Base-by-base conservation (phyloP, 495 filamentous ascomycete genomes). In the Penicillium riverlandense region DNA sequence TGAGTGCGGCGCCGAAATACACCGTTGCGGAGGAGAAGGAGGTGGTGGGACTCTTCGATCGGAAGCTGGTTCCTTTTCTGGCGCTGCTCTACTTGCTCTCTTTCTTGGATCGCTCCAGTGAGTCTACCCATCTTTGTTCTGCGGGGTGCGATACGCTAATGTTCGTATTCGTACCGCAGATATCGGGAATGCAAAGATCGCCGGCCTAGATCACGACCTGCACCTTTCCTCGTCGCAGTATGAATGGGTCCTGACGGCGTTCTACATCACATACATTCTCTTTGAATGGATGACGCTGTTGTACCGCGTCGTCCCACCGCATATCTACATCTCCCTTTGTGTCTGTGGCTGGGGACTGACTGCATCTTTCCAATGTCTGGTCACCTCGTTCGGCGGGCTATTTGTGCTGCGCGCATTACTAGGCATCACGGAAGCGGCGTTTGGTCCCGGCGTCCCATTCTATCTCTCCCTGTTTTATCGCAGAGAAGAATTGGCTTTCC, bases 61-160 rank as follows among this genome's bases (percentile, higher is more conserved):
- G 75, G 44, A 76, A 71, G 41, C 68, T 96, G 47, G 87, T 95
- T 12, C 59, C 86, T 5, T 94, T 94, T 58, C 67, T 95, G 38
- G 86, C 88, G 2, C 52, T 88, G 29, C 69, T 95, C 15, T 96
- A 95, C 57, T 74, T 91, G 69, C 70, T 96, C 30, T 82, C 78
- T 37, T 91, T 92, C 59, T 59, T 90, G 43, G 86, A 90, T 58
- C 74, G 86, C 50, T 88, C 82, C 4, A 88, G 84, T 88, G 70
- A 42, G 77, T 67, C 27, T 29, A 27, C 30, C 34, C 11, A 40
- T 37, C 11, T 12, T 12, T 7, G 12, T 35, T 10, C 8, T 11
- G n/a, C 15, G 37, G 10, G 22, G 0, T 22, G 22, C 32, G 10
- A 10, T 34, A 34, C 43, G 30, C 47, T 57, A 16, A 57, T 29